Evolutionary conservation across 371 early-diverging fungal species (phyloP).

Genomic region (Umbelopsis sp.): DNA sequence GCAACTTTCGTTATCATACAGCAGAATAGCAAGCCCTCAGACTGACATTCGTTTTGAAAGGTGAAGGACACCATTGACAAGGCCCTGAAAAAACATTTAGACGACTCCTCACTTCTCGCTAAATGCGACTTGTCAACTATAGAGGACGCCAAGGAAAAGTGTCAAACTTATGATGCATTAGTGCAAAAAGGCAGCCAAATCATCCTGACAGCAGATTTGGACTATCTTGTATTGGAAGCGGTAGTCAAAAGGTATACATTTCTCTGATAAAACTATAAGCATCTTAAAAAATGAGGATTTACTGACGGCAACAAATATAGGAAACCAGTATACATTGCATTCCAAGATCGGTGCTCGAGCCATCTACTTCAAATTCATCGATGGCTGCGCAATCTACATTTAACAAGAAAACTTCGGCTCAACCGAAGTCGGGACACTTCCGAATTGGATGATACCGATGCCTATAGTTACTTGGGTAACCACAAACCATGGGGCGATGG

Average conservation of each 20-base stretch:
- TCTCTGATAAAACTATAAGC: not conserved
- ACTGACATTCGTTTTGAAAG: constrained; percentile 6
- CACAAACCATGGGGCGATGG: constrained; percentile 42
- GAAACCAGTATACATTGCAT: constrained; percentile 49
- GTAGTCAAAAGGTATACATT: constrained; percentile 34
- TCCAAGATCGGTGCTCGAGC: constrained; percentile 41
- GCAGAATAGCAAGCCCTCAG: not conserved
- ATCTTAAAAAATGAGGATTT: not conserved
- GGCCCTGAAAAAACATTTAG: constrained; percentile 7
- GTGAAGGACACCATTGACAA: constrained; percentile 38
- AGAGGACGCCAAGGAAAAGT: constrained; percentile 22
- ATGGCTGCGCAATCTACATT: constrained; percentile 38
- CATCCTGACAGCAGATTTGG: constrained; percentile 47
- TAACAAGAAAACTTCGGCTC: constrained; percentile 43
- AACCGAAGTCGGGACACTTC: constrained; percentile 26
- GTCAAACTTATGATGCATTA: constrained; percentile 36
- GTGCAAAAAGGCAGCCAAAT: constrained; percentile 33
- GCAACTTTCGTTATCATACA: not conserved
- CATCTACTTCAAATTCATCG: constrained; percentile 45
- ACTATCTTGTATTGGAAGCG: constrained; percentile 47
- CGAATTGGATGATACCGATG: constrained; percentile 25
- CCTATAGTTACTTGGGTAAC: constrained; percentile 45
- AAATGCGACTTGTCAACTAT: constrained; percentile 42
- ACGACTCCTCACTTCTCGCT: constrained; percentile 17
- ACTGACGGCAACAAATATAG: constrained; percentile 23